Percentiles rank a stretch among this genome's conserved stretches.
These are phyloP conservation scores for Sugiyamaella chiloensis DNA, from an alignment of 805 yeast genomes.

Conservation along the genomic window DNA sequence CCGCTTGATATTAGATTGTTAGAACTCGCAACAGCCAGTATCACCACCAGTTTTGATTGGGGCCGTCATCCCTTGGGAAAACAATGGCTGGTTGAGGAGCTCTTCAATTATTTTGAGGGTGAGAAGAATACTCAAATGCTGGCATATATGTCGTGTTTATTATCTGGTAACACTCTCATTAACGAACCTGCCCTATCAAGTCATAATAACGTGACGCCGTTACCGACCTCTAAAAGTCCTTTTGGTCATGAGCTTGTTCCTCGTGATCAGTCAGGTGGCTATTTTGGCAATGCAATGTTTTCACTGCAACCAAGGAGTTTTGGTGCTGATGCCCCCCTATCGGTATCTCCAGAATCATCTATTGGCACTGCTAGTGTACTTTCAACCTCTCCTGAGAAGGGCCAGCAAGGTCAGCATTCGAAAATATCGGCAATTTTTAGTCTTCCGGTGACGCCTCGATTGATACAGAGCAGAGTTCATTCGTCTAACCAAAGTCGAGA, in stretches of 20 bases:
- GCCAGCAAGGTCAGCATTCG: slow-evolving; percentile 7
- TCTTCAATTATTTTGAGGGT: slow-evolving; percentile 61
- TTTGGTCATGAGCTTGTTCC: slow-evolving; percentile 15
- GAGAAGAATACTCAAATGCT: slow-evolving; percentile 79
- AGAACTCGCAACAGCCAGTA: background rate
- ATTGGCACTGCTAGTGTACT: slow-evolving; percentile 42
- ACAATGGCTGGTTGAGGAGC: slow-evolving; percentile 57
- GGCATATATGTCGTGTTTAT: slow-evolving; percentile 78
- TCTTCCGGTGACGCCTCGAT: slow-evolving; percentile 5
- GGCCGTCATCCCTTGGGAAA: slow-evolving; percentile 78
- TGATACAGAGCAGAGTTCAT: background rate
- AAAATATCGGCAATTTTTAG: slow-evolving; percentile 14
- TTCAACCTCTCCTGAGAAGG: slow-evolving; percentile 40
- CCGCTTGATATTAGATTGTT: background rate
- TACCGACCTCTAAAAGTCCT: slow-evolving; percentile 15
- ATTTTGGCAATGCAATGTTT: slow-evolving; percentile 3
- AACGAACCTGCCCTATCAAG: background rate
- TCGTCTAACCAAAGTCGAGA: slow-evolving; percentile 1
- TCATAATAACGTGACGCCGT: background rate
- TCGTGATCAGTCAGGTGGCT: slow-evolving; percentile 12
- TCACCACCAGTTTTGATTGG: slow-evolving; percentile 46
- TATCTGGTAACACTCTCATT: slow-evolving; percentile 33
- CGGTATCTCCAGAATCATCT: slow-evolving; percentile 18
- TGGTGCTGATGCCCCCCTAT: background rate
- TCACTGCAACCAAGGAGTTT: background rate